Conservation (phyloP, 352 stramenopile species). For the Sclerospora graminicola region DNA sequence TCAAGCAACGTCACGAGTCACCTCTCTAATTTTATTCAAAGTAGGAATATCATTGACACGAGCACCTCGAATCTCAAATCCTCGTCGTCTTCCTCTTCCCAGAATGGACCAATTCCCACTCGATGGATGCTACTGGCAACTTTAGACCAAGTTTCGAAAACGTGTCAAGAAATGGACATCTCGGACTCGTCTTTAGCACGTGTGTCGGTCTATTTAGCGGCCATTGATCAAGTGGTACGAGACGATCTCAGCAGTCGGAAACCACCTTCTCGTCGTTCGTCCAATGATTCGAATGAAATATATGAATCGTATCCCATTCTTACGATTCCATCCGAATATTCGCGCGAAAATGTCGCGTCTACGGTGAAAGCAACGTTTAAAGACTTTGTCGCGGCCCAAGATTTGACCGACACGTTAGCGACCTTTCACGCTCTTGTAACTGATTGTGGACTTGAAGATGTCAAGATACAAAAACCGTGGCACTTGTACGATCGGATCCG, state of each 20-base stretch:
- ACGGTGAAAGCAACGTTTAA: constrained; percentile 26
- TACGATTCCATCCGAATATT: background rate
- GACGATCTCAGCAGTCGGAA: constrained; percentile 29
- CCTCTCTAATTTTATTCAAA: too few species aligned
- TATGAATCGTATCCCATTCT: too few species aligned
- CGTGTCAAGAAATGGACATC: constrained; percentile 35
- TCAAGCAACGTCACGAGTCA: too few species aligned
- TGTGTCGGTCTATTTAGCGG: constrained; percentile 36
- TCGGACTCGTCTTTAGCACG: constrained; percentile 36
- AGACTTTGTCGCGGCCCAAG: constrained; percentile 33
- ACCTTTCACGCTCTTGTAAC: constrained; percentile 30
- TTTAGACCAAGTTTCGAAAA: constrained; percentile 35
- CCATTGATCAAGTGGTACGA: constrained; percentile 48
- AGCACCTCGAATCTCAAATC: too few species aligned
- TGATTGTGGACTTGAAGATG: constrained; percentile 30
- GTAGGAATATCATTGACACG: too few species aligned
- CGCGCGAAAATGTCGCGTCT: constrained; percentile 1
- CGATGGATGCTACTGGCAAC: constrained; percentile 26
- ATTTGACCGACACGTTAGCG: constrained; percentile 30
- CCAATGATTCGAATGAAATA: too few species aligned
- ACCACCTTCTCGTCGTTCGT: background rate
- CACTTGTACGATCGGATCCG: constrained; percentile 45
- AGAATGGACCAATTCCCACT: background rate
- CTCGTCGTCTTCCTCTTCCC: too few species aligned
- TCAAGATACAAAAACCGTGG: constrained; percentile 31